Evolutionary conservation across 1,284 basidiomycete species (phyloP), one percentile per base, ranked within the genome.

Genomic region (Fomitopsis betulina): DNA sequence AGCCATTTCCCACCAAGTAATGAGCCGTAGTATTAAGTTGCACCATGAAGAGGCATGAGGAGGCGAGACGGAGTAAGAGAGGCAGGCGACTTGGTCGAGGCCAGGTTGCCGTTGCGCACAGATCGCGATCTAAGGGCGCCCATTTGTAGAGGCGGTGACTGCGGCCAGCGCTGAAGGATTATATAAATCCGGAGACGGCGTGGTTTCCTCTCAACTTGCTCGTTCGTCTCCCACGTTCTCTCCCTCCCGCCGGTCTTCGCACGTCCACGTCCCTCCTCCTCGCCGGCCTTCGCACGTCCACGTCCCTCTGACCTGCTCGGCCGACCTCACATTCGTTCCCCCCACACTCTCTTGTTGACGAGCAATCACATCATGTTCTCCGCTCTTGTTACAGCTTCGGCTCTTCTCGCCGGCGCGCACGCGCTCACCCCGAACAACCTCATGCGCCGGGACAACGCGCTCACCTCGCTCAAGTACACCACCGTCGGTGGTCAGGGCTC

Each of bases 141-240:
- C 27, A 30, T 23, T 15, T 15, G 32, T 23, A 33, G 35, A 51
- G 33, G 49, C 32, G 13, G 10, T 45, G 53, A 35, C 53, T 55
- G 15, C 38, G 53, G 85, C 82, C 54, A 93, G 89, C 50, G 98
- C 74, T 1, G 90, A 89, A 9, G 87, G 89, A 59, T 85, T 75
- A 61, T 89, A 87, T 71, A 93, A 95, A 37, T 3, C 32, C 30
- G 17, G 30, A 8, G 53, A 21, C 19, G 19, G 54, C n/a, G n/a
- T n/a, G n/a, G n/a, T n/a, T 42, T 9, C 38, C 42, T 27, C 9
- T 45, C 17, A 8, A 19, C 30, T 9, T 42, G 19, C 40, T 7
- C 43, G 40, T 45, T 35, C 55, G 32, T 50, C 38, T 40, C 32
- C 45, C 54, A 51, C 49, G 49, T 35, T 55, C 40, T 47, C 42